Base-by-base conservation (phyloP, 768 basidiomycete genomes). In the Russula sp. region DNA sequence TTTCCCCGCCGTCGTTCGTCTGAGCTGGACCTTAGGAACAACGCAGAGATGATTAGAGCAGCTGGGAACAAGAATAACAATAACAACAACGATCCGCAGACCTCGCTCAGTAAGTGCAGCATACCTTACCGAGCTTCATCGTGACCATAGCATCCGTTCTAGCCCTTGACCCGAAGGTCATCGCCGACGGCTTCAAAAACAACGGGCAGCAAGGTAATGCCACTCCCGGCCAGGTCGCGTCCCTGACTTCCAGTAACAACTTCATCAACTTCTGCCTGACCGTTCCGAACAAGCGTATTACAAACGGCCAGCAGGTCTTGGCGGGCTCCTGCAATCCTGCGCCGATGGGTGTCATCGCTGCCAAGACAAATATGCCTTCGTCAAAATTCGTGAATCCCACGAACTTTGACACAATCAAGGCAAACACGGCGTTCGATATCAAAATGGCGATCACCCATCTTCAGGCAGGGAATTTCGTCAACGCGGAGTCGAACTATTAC, bases 191-290 rank as follows among this genome's bases (percentile, higher is more conserved):
- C 22, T 82, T 83, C 69, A 74, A 72, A 11, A 76, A 79, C 48
- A 73, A 84, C 62, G 84, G 84, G n/a, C 80, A 82, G 71, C 74
- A 7, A 13, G 11, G 74, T 18, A 48, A 54, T 48, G 48, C 16
- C 3, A 37, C 35, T 1, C 71, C 71, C 35, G 83, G 82, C 32
- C 82, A 84, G 70, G 79, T 78, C 39, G 70, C 78, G 1, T 82
- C 82, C 11, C 66, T 78, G 35, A 84, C 83, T 4, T 82, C 82
- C 40, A 70, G 68, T 45, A 85, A 87, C 77, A 87, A 88, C 79
- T 88, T 82, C 74, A 82, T 82, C 78, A 85, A 85, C 77, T 82
- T 79, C 71, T 82, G 82, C 69, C 62, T 69, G 11, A 62, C 52
- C 11, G 72, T 71, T 22, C 61, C 70, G 32, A 67, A 74, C 61